These are phyloP conservation scores for Helicocarpus griseus DNA, from an alignment of 2,329 filamentous ascomycete species.

Conservation along the genomic window DNA sequence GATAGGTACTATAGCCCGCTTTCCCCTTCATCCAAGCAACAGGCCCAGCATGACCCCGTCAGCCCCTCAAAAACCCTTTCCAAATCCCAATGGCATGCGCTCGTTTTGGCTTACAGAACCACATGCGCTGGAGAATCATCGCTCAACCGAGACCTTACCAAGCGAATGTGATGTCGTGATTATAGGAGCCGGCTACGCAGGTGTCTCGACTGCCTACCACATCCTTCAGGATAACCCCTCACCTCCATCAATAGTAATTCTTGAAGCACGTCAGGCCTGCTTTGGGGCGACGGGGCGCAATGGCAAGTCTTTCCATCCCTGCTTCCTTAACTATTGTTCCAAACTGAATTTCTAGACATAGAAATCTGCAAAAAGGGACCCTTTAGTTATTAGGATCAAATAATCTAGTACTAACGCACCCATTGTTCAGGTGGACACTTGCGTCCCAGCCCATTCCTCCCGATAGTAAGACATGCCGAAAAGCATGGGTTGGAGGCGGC, in stretches of 20 bases:
- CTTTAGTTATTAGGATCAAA: neutral
- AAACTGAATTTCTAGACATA: too few species aligned
- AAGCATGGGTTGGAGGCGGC: slow-evolving; percentile 28
- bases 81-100: neutral
- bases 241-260: slow-evolving; percentile 26
- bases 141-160: slow-evolving; percentile 32
- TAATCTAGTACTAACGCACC: neutral
- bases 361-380: neutral
- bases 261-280: slow-evolving; percentile 33
- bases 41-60: neutral
- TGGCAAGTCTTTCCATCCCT: slow-evolving; percentile 18
- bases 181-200: slow-evolving; percentile 40
- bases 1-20: too few species aligned
- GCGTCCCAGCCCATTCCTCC: slow-evolving; percentile 33
- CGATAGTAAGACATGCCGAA: slow-evolving; percentile 22
- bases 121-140: slow-evolving; percentile 32
- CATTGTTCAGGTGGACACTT: slow-evolving; percentile 29
- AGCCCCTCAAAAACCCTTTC: neutral
- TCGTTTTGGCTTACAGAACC: slow-evolving; percentile 36
- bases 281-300: slow-evolving; percentile 39
- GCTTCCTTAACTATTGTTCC: too few species aligned
- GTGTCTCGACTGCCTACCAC: slow-evolving; percentile 37
- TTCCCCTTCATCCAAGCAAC: neutral
- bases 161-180: slow-evolving; percentile 36
- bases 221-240: slow-evolving; percentile 21